Base-by-base conservation (phyloP, 2,329 filamentous ascomycete genomes). In the Capronia coronata region DNA sequence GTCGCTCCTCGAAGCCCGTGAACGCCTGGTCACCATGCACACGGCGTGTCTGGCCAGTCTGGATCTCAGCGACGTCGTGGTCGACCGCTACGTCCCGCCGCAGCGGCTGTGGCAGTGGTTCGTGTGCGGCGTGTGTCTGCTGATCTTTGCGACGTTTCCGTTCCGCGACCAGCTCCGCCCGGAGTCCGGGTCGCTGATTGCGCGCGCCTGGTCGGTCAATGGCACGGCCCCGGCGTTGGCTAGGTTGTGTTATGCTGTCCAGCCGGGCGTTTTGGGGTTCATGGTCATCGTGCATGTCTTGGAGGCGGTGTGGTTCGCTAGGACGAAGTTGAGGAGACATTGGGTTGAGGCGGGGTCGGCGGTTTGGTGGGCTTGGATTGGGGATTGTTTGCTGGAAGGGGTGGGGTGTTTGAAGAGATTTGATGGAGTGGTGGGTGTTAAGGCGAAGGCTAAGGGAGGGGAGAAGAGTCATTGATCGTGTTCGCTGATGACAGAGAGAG, bases 11-110 rank as follows among this genome's bases (percentile, higher is more conserved):
- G 86, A 94, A 51, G 77, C 82, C 8, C 81, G 87, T 46, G 71
- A 76, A 40, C 79, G 86, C 44, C 72, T 91, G 34, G 80, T 94
- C 42, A 79, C 82, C 44, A 86, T 96, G 80, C 80, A 84, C 63
- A 68, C 76, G 50, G 73, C 77, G 9, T 75, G 77, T 21, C 75
- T 84, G 27, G 59, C 69, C 25, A 75, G 68, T 1, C 77, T 94
- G 10, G 80, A 78, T 13, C 73, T 84, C 32, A 77, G 74, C 51
- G 72, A 76, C 49, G 72, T 81, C 45, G 71, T 71, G 0, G 66
- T 83, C 49, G 74, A 68, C 65, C 78, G 67, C 57, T 80, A 71
- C 63, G 65, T 63, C 63, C 78, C 58, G 1, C 77, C 76, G 0
- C 49, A 52, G 14, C 44, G 45, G 9, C 39, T 37, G 19, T 56